Evolutionary conservation across 306 rosid species (phyloP).

Genomic region (Glycine soja): DNA sequence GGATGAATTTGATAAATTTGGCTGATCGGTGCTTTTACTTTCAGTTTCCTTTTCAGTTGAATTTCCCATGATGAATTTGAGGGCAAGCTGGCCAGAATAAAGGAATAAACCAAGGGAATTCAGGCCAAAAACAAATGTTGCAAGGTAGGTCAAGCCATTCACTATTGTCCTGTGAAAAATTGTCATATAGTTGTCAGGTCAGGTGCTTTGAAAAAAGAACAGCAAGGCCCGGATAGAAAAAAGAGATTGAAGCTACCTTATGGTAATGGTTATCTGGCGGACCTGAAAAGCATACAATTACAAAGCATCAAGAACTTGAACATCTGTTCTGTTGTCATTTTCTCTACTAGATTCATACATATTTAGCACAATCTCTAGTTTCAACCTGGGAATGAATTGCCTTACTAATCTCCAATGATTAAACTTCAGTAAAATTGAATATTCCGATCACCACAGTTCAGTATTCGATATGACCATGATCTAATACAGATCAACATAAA

Average conservation of each 20-base stretch:
- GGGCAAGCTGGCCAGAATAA: constrained; percentile 83
- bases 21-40: constrained; percentile 53
- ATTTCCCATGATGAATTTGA: constrained; percentile 64
- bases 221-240: constrained; percentile 8
- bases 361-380: background rate
- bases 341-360: background rate
- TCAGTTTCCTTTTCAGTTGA: constrained; percentile 55
- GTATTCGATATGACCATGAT: constrained; percentile 12
- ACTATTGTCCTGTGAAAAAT: constrained; percentile 75
- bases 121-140: constrained; percentile 86
- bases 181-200: constrained; percentile 38
- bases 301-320: constrained; percentile 39
- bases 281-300: constrained; percentile 63
- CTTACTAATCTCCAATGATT: constrained; percentile 16
- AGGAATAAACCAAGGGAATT: constrained; percentile 83
- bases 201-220: constrained; percentile 33
- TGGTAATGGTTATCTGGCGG: constrained; percentile 86
- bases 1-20: constrained; percentile 55
- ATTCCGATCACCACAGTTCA: background rate
- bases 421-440: constrained; percentile 27
- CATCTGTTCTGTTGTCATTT: constrained; percentile 18
- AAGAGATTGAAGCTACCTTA: constrained; percentile 65
- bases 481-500: background rate
- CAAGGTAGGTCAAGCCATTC: constrained; percentile 91
- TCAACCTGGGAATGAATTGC: constrained; percentile 24